Base-by-base conservation (phyloP, 495 filamentous ascomycete genomes). In the Bryoglossum gracile region DNA sequence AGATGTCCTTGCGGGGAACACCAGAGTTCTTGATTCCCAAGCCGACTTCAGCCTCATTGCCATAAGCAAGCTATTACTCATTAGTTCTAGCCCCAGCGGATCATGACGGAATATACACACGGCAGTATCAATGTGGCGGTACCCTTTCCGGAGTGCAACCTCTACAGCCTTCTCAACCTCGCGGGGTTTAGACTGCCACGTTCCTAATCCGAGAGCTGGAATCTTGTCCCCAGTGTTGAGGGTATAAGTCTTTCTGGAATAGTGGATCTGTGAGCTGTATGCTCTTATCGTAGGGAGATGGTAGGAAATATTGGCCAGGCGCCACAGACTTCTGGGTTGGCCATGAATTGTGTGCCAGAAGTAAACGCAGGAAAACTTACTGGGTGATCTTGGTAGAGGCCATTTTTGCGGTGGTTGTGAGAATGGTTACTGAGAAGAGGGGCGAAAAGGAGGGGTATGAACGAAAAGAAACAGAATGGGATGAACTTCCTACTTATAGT, bases 161-260 rank as follows among this genome's bases (percentile, higher is more conserved):
- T 69, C 59, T 9, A 82, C 76, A 9, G 80, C 78, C 3, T 64
- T 53, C 40, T 64, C 62, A 49, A 82, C 77, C 46, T 77, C 70
- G 40, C 84, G 82, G 3, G 83, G 74, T 0, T 63, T 72, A 5
- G 82, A 78, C 65, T 92, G 84, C 86, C 86, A 87, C 50, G 83
- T 87, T 65, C 84, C 84, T 13, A 90, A 71, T 4, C 84, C 87
- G 11, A 90, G 51, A 32, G 86, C 83, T 35, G 87, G 87, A 59
- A 92, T 89, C 54, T 78, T 70, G 34, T 72, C 73, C 43, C 85
- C 86, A 37, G 76, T 89, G 73, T 90, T 92, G 58, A 92, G 80
- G 55, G 78, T 82, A 65, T 81, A 82, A 17, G 51, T 56, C 38
- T 60, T 56, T 36, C 56, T 58, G 39, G 40, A 25, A 42, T 34